Evolutionary conservation across 164 flowering plant genomes (phyloP).

Genomic region (Warburgia ugandensis): DNA sequence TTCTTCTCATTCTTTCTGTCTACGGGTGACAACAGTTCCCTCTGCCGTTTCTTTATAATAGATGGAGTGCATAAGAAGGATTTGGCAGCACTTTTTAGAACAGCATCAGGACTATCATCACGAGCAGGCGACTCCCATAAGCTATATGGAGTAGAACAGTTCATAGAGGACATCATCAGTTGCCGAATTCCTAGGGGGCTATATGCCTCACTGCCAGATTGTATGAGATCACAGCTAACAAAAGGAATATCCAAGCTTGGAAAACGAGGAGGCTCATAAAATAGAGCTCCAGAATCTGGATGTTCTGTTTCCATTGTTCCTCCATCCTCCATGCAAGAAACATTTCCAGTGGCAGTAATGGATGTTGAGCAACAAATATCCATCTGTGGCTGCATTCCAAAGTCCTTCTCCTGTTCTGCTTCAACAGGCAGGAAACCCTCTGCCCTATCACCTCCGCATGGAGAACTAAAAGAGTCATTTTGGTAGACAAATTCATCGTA

Average conservation of each 20-base stretch:
- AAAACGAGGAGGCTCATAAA: conserved; percentile 92
- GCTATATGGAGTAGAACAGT: conserved; percentile 62
- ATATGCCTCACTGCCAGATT: conserved; percentile 62
- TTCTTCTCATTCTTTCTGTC: conserved; percentile 67
- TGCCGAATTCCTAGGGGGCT: conserved; percentile 98
- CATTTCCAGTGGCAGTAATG: conserved; percentile 16
- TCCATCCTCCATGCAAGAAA: conserved; percentile 26
- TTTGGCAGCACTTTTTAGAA: conserved; percentile 82
- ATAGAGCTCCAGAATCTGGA: conserved; percentile 46
- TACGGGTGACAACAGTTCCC: conserved; percentile 76
- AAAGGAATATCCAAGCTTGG: conserved; percentile 92
- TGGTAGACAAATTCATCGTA: conserved; percentile 33
- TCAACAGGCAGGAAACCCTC: conserved; percentile 22
- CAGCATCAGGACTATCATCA: conserved; percentile 63
- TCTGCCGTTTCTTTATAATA: conserved; percentile 76
- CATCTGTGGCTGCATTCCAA: conserved; percentile 39
- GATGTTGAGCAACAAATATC: conserved; percentile 28
- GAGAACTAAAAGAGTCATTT: conserved; percentile 23
- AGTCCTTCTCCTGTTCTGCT: conserved; percentile 22
- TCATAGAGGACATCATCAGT: conserved; percentile 62
- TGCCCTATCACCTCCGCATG: conserved; percentile 23
- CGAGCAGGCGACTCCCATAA: conserved; percentile 79
- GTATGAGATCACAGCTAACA: conserved; percentile 88
- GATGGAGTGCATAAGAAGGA: conserved; percentile 77
- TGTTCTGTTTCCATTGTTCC: conserved; percentile 28